Evolutionary conservation across 257 asterid genomes (phyloP).

Genomic region (Salvia rosmarinus): DNA sequence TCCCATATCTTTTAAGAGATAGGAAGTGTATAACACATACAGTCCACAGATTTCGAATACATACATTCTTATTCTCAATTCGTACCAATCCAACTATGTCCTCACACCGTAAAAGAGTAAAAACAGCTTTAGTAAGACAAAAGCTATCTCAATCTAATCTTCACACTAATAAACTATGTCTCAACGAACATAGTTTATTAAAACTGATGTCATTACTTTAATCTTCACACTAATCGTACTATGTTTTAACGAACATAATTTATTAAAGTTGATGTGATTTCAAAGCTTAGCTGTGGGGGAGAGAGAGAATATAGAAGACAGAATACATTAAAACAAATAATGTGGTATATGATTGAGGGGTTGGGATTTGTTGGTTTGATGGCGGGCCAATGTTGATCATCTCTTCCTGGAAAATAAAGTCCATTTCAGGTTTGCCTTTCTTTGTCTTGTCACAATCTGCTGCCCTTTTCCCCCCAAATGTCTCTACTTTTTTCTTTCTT

Average conservation of each 20-base stretch:
- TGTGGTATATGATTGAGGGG: background rate
- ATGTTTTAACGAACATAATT: background rate
- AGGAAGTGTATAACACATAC: no score
- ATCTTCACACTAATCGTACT: no score
- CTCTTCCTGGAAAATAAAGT: background rate
- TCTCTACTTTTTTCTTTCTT: slow-evolving; percentile 4
- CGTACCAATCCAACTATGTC: no score
- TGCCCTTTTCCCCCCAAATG: slow-evolving; percentile 15
- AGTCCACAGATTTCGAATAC: no score
- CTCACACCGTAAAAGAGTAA: no score
- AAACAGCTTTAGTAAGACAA: no score
- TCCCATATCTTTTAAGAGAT: no score
- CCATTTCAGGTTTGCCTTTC: slow-evolving; percentile 33
- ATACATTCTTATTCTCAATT: no score
- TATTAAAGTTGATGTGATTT: background rate
- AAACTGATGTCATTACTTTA: no score
- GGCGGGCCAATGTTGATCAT: slow-evolving; percentile 9
- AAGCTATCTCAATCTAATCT: no score
- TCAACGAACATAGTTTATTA: no score
- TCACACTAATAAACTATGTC: no score
- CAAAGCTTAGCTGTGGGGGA: slow-evolving; percentile 36
- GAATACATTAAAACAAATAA: slow-evolving; percentile 33
- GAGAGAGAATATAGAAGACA: slow-evolving; percentile 31
- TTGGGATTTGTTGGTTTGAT: slow-evolving; percentile 7
- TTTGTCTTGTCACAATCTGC: slow-evolving; percentile 39